Conservation (phyloP, 495 filamentous ascomycete genomes). For the Penicillium steckii region DNA sequence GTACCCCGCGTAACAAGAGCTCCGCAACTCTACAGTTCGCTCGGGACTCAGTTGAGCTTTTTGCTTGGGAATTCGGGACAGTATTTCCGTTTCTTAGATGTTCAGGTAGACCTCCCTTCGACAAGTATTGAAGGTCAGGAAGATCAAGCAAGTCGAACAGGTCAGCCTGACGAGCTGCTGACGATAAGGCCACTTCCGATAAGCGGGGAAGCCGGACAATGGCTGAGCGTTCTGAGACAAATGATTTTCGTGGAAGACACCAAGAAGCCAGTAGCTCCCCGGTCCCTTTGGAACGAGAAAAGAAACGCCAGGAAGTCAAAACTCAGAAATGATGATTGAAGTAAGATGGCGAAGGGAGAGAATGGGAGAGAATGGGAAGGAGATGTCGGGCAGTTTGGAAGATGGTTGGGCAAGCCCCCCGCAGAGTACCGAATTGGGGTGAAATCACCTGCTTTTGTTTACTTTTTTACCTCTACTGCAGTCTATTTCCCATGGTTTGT, state of each 20-base stretch:
- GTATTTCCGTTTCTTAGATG: background rate
- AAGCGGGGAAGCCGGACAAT: slow-evolving; percentile 3
- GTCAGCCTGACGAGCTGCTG: slow-evolving; percentile 12
- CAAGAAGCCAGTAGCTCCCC: background rate
- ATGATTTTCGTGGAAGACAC: background rate
- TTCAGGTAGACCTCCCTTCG: background rate
- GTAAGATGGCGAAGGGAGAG: background rate
- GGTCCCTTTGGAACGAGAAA: background rate
- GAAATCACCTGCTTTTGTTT: slow-evolving; percentile 9
- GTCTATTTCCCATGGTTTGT: background rate
- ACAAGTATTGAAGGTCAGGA: background rate
- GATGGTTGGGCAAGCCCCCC: background rate
- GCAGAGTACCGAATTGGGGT: slow-evolving; percentile 13
- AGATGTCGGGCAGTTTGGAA: background rate
- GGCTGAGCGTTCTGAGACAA: background rate
- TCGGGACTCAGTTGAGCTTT: background rate
- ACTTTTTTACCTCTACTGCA: background rate
- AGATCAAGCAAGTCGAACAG: background rate
- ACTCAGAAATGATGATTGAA: background rate
- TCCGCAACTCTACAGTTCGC: background rate
- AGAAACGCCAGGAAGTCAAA: background rate
- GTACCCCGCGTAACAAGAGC: background rate
- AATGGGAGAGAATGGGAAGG: background rate
- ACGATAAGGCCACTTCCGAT: slow-evolving; percentile 25
- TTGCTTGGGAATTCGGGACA: background rate